A percentile compares a stretch with the other conserved stretches of the same genome.
Evolutionary conservation across 1,284 basidiomycete genomes (phyloP).

Genomic region (Mrakiaceae sp.): DNA sequence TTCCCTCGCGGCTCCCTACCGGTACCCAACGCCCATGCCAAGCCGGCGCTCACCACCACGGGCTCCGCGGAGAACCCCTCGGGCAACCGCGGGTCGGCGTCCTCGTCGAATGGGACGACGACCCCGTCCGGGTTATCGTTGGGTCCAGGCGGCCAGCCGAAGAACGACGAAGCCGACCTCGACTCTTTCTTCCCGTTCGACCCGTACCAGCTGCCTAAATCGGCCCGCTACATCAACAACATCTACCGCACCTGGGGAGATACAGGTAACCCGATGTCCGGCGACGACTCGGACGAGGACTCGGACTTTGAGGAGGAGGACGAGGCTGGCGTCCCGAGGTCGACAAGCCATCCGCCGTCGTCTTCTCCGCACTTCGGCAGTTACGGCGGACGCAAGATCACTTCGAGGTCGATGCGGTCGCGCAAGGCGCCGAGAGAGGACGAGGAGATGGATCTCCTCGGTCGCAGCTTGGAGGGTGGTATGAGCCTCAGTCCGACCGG

Average conservation of each 20-base stretch:
- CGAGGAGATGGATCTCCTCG: background rate
- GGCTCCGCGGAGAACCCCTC: background rate
- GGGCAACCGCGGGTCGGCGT: too few species aligned
- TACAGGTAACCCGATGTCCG: constrained; percentile 20
- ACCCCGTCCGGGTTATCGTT: too few species aligned
- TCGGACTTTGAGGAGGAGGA: constrained; percentile 27
- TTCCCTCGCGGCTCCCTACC: constrained; percentile 17
- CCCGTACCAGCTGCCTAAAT: constrained; percentile 73
- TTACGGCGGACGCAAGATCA: background rate
- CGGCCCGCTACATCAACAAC: constrained; percentile 37
- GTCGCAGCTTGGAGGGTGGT: background rate
- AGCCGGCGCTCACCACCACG: constrained; percentile 26
- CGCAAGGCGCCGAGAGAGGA: background rate
- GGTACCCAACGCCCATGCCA: constrained; percentile 24
- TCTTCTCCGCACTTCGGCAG: background rate
- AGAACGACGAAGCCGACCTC: constrained; percentile 52
- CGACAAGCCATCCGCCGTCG: constrained; percentile 25
- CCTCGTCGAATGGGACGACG: too few species aligned
- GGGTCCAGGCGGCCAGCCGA: too few species aligned
- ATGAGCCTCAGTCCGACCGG: background rate
- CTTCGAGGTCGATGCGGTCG: background rate
- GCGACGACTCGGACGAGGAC: constrained; percentile 28
- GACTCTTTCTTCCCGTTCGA: constrained; percentile 98
- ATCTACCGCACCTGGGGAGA: constrained; percentile 43
- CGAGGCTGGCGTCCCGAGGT: constrained; percentile 31